Percentiles rank a stretch among this genome's conserved stretches.
phyloP scores from a whole-genome alignment of 2,329 filamentous ascomycete genomes.

The Neocatenulostroma microsporum region DNA sequence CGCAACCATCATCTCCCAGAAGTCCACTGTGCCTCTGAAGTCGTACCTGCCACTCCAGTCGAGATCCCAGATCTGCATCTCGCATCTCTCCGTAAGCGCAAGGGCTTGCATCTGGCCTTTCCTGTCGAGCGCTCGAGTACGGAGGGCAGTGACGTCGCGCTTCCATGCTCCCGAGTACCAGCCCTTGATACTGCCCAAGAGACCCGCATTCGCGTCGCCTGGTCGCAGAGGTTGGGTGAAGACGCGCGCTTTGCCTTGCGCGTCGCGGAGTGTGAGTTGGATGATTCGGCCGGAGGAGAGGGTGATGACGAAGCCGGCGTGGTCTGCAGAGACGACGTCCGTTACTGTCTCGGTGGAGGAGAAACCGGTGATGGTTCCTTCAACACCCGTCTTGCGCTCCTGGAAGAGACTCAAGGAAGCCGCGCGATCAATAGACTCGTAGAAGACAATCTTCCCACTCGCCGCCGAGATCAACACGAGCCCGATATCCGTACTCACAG shows the following conservation, averaged over 20 bases:
- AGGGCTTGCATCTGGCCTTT: constrained; percentile 81
- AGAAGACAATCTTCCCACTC: constrained; percentile 81
- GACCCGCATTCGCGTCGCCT: constrained; percentile 47
- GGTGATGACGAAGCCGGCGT: constrained; percentile 74
- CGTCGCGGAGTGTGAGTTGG: constrained; percentile 77
- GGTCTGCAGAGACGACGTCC: constrained; percentile 75
- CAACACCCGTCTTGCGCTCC: constrained; percentile 71
- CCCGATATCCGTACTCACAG: constrained; percentile 71
- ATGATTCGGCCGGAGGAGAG: constrained; percentile 81
- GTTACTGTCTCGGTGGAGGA: constrained; percentile 70
- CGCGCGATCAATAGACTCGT: constrained; percentile 89
- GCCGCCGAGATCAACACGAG: constrained; percentile 78
- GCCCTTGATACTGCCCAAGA: constrained; percentile 75
- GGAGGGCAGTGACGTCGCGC: constrained; percentile 72
- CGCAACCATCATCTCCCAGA: constrained; percentile 55
- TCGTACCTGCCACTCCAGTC: constrained; percentile 80
- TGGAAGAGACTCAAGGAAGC: constrained; percentile 76
- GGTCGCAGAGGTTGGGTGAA: constrained; percentile 68
- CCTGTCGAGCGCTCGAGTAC: constrained; percentile 60
- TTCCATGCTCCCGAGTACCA: constrained; percentile 64
- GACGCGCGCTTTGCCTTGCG: constrained; percentile 76
- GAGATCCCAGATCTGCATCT: constrained; percentile 78
- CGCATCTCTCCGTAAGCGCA: constrained; percentile 67
- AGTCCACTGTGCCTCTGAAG: constrained; percentile 63
- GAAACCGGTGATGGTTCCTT: constrained; percentile 64